Evolutionary conservation across 441 rosid genomes (phyloP).

Genomic region (Bocquillonia castaneifolia): DNA sequence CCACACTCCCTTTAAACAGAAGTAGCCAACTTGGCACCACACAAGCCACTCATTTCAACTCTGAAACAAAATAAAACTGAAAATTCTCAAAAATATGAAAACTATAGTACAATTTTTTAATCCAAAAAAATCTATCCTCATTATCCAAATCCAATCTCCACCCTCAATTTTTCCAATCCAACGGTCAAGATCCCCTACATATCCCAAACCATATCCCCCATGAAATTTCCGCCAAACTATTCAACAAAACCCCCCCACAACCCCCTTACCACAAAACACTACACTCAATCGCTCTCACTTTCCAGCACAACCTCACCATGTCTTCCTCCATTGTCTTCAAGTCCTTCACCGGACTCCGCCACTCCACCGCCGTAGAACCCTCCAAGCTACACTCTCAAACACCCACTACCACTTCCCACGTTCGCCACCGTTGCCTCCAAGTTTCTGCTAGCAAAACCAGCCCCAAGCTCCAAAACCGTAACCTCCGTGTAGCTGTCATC

Average conservation of each 20-base stretch:
- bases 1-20: not conserved
- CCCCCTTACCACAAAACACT: not conserved
- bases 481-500: conserved; percentile 75
- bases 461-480: conserved; percentile 61
- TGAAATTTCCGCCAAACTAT: not conserved
- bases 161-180: conserved; percentile 41
- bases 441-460: conserved; percentile 47
- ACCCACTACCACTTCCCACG: conserved; percentile 22
- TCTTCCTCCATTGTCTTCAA: conserved; percentile 54
- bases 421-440: conserved; percentile 23
- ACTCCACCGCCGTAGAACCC: conserved; percentile 29
- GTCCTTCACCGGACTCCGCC: conserved; percentile 71
- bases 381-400: too few relatives aligned
- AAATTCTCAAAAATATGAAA: too few relatives aligned
- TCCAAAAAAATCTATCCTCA: conserved; percentile 16
- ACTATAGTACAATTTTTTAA: not conserved
- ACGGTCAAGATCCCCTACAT: conserved; percentile 27
- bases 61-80: not conserved
- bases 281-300: not conserved
- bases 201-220: conserved; percentile 48
- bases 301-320: conserved; percentile 24
- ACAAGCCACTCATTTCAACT: not conserved
- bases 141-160: conserved; percentile 52
- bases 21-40: not conserved
- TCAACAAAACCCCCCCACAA: conserved; percentile 4